Base-by-base conservation (phyloP, 2,329 filamentous ascomycete species). In the Plenodomus biglobosus region DNA sequence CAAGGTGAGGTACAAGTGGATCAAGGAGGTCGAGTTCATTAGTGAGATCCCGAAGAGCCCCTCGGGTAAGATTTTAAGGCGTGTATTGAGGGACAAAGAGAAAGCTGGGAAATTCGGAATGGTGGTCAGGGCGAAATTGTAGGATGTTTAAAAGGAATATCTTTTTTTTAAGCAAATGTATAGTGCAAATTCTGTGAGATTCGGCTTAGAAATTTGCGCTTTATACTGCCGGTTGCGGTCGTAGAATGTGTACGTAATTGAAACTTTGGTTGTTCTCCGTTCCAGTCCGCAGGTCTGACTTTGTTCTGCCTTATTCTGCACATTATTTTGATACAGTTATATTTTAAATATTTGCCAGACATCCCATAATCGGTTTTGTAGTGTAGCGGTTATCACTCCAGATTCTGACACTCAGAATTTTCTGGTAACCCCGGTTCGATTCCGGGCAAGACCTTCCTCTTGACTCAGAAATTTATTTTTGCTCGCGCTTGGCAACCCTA, bases 21-120 rank as follows among this genome's bases (percentile, higher is more conserved):
- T 78, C 3, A 68, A 74, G 48, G 76, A 76, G 41, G 71, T 77
- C 3, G 73, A 73, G 38, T 78, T 79, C 44, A 69, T 75, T 8
- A 68, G 72, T 16, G 74, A 75, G 55, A 76, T 79, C 20, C 76
- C 76, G 1, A 79, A 78, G 68, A 74, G 70, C 35, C 69, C 72
- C 0, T 73, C 69, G 35, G 76, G 76, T 1, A 78, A 79, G 69
- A 78, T 79, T 38, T 44, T 79, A 55, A 65, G 76, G 51, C 61
- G 76, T 21, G 62, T 77, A 19, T 49, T 78, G 55, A 72, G 75
- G 59, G 70, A 72, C n/a, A 72, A 69, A 58, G 70, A 72, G 44
- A 69, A 71, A 59, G 67, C 67, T 41, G 73, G 72, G 18, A 53
- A 66, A 32, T 46, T 64, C 43, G 50, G 50, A 1, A 20, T 46